phyloP scores from a whole-genome alignment of 1,139 yeast species.

The Taphrina pruni region DNA sequence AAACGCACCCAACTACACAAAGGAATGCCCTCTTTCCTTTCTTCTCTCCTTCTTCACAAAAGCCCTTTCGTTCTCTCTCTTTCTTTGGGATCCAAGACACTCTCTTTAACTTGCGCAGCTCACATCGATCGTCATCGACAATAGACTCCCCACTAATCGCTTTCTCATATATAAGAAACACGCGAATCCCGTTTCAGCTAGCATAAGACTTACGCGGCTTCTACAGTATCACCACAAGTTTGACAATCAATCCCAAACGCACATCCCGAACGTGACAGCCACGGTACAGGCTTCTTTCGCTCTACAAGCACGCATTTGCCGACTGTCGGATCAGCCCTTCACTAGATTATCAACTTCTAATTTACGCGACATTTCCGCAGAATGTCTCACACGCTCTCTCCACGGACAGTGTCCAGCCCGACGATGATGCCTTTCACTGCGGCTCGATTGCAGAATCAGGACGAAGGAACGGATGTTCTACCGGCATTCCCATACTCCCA shows the following conservation, averaged over 20 bases:
- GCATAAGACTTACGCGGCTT: not conserved
- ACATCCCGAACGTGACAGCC: not conserved
- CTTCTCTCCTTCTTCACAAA: not conserved
- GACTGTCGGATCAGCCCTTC: not conserved
- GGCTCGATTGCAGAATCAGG: not conserved
- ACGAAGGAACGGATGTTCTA: not conserved
- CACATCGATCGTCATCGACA: slow-evolving; percentile 11
- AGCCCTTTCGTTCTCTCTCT: not conserved
- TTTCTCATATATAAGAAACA: too few relatives aligned
- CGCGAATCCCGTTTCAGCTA: not conserved
- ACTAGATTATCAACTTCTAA: slow-evolving; percentile 1
- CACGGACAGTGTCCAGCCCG: slow-evolving; percentile 5
- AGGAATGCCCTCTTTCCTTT: not conserved
- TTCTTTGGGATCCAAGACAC: not conserved
- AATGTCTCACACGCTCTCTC: slow-evolving; percentile 6
- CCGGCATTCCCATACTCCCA: slow-evolving; percentile 29
- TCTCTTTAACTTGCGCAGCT: not conserved
- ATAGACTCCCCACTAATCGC: not conserved
- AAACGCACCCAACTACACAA: not conserved
- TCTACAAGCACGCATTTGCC: not conserved
- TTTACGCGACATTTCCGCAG: not conserved
- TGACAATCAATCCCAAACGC: slow-evolving; percentile 3
- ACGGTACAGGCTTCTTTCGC: not conserved
- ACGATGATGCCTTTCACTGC: not conserved
- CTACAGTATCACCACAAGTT: not conserved